Base-by-base conservation (phyloP, 805 yeast genomes). In the Zygotorulaspora florentina region DNA sequence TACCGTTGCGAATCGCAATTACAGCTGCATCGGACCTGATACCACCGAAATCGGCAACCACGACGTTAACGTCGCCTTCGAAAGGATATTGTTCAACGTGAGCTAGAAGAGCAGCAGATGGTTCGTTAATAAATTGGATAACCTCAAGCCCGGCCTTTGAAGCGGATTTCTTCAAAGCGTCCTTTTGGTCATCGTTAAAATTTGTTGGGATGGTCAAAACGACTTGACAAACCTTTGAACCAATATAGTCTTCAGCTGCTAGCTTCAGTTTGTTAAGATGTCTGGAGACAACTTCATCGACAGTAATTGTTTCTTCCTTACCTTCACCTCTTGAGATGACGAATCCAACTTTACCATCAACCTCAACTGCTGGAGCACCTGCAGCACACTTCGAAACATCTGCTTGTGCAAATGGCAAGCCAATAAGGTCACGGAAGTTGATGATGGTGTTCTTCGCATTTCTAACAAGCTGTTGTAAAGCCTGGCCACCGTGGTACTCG, bases 401-500 rank as follows among this genome's bases (percentile, higher is more conserved):
- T 51, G 87, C 79, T 46, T 86, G 78, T 45, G 73, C 79, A 61
- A 79, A 88, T 33, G 80, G 68, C 59, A 80, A 76, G 49, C 96
- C 98, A 58, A 93, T 75, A 66, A 79, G 87, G 70, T 93, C 99
- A 69, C 99, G 83, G 80, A 93, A 93, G 74, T 87, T 87, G 58
- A 85, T 76, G 52, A 91, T 79, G 27, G 98, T 91, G 75, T 81
- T 87, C 46, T 71, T 72, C 50, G 97, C 82, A 76, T 89, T 87
- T 79, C 99, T 86, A 53, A 93, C 75, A 61, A 91, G 72, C 73
- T 93, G 97, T 46, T 89, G 90, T 58, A 83, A 72, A 48, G 98
- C 99, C 74, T 93, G 98, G 48, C 88, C 85, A 50, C 99, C 99
- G 65, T 93, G 97, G 72, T 87, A 93, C 73, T 93, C 98, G 66